Evolutionary conservation across 176 grass and related monocot species (phyloP).

Genomic region (Metroxylon sagu): DNA sequence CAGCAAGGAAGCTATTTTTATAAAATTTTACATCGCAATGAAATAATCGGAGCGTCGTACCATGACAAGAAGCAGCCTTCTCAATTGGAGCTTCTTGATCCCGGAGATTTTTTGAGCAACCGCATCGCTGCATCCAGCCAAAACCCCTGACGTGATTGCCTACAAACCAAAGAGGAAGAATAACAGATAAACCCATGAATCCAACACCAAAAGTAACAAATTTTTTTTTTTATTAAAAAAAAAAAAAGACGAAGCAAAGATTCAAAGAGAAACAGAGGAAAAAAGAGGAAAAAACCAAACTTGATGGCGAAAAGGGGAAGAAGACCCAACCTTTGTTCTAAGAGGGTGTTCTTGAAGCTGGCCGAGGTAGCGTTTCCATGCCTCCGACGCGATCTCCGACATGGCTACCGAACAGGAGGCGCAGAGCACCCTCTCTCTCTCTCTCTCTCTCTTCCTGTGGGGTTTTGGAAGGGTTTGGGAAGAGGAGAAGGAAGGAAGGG

Average conservation of each 20-base stretch:
- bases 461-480: background rate
- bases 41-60: constrained; percentile 5
- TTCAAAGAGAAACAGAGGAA: background rate
- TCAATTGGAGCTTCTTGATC: constrained; percentile 44
- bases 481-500: background rate
- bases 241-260: no score
- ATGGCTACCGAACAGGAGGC: constrained; percentile 13
- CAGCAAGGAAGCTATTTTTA: no score
- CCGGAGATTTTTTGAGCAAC: constrained; percentile 68
- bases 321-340: constrained; percentile 50
- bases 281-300: background rate
- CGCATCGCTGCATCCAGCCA: constrained; percentile 68
- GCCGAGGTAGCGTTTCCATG: constrained; percentile 60
- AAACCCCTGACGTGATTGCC: constrained; percentile 62
- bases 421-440: no score
- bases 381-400: constrained; percentile 64
- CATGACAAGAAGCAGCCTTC: constrained; percentile 66
- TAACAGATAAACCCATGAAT: no score
- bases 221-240: no score
- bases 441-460: no score
- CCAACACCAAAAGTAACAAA: no score
- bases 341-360: constrained; percentile 68
- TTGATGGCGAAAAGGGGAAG: background rate
- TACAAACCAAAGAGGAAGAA: background rate
- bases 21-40: background rate